Base-by-base conservation (phyloP, 2,329 filamentous ascomycete genomes). In the Dothideomycetidae sp. region DNA sequence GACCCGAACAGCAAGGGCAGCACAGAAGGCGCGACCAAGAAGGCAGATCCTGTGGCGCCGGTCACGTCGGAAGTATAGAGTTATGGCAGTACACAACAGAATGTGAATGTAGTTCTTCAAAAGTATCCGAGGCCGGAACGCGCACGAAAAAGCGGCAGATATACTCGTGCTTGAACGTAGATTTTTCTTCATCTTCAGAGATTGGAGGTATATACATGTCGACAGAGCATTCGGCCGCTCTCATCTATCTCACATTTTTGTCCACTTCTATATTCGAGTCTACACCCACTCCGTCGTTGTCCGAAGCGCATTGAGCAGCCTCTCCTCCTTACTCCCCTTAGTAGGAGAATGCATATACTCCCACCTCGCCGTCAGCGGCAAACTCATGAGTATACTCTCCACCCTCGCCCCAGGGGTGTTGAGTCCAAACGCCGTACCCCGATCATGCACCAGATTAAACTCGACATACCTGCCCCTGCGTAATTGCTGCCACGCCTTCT, bases 401-500 rank as follows among this genome's bases (percentile, higher is more conserved):
- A 98, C 77, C 44, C 90, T 72, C 4, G 86, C 81, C 29, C 84
- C 84, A 0, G 90, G 90, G 0, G 88, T 93, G 53, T 90, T 90
- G 45, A 98, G 64, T 1, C 90, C 90, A 58, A 98, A 98, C 5
- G 81, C 78, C 2, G 90, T 98, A 2, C 90, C 90, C 16, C 90
- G 75, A 62, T 98, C 90, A 61, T 98, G 86, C 39, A 98, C 84
- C 26, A 98, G 70, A 61, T 98, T 98, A 61, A 98, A 98, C 62
- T 98, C 90, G 45, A 98, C 90, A 56, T 98, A 98, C 51, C 85
- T 71, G n/a, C 90, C 90, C 46, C 90, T 68, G 34, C 90, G 73
- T 44, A 98, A 68, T 64, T 96, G 90, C 64, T 98, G 90, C 90
- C 90, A 98, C 47, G 82, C 75, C 66, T 93, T 94, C 63, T 94